These are phyloP conservation scores for Salix viminalis DNA, from an alignment of 345 rosid genomes.

Conservation along the genomic window DNA sequence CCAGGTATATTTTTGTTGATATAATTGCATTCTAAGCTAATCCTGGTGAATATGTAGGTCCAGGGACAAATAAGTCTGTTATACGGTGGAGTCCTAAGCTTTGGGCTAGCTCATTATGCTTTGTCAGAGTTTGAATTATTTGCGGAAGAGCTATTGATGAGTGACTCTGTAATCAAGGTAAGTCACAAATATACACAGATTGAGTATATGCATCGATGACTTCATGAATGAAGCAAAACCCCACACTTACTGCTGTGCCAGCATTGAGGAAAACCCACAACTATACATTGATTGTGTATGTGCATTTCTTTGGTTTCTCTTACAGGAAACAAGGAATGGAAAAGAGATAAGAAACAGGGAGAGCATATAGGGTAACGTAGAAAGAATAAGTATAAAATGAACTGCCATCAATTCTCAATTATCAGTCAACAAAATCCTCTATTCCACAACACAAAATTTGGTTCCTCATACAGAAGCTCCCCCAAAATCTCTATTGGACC, in stretches of 20 bases:
- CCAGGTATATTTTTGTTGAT: neutral
- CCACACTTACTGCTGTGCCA: neutral
- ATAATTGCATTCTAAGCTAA: constrained; percentile 8
- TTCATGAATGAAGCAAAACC: neutral
- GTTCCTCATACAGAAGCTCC: neutral
- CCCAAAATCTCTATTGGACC: neutral
- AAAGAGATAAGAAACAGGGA: neutral
- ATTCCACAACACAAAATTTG: neutral
- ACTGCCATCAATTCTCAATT: neutral
- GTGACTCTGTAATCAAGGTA: constrained; percentile 88
- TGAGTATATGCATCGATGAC: neutral
- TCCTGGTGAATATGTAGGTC: constrained; percentile 49
- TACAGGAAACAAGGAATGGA: neutral
- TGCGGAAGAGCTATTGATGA: constrained; percentile 96
- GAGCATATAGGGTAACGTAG: neutral
- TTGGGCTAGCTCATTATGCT: constrained; percentile 84
- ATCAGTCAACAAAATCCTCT: neutral
- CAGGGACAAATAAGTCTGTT: constrained; percentile 90
- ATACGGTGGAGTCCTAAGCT: constrained; percentile 72
- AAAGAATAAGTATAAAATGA: neutral
- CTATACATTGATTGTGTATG: neutral
- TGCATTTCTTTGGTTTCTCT: neutral
- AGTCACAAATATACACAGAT: constrained; percentile 5
- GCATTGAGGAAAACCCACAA: neutral
- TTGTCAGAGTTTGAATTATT: constrained; percentile 91